Percentiles rank a stretch among this genome's conserved stretches.
These are phyloP conservation scores for Solanum neorickii DNA, from an alignment of 257 asterid genomes.

Conservation along the genomic window DNA sequence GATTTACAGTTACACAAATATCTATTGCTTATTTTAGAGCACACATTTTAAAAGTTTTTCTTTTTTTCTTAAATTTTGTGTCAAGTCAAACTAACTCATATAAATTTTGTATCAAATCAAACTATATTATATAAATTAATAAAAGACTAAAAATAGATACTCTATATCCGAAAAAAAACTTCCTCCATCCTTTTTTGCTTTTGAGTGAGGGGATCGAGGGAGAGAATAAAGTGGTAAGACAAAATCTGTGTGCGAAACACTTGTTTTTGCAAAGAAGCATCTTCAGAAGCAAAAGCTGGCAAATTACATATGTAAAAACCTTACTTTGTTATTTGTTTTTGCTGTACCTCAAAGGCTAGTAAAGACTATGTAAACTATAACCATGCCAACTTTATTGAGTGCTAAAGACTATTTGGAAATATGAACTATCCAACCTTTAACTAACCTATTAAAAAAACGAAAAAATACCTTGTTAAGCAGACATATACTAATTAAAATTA, in stretches of 20 bases:
- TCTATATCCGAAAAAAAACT: neutral
- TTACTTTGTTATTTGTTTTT: neutral
- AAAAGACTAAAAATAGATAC: neutral
- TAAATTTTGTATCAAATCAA: too few species aligned
- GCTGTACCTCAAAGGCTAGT: neutral
- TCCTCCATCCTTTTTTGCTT: neutral
- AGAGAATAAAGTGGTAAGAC: neutral
- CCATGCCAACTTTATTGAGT: neutral
- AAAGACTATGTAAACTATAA: neutral
- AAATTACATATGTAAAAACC: neutral
- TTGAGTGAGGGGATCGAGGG: neutral
- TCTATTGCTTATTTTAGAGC: neutral
- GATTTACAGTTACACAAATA: too few species aligned
- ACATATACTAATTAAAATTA: too few species aligned
- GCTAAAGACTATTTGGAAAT: neutral
- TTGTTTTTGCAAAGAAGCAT: neutral
- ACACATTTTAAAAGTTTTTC: neutral
- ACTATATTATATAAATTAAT: too few species aligned
- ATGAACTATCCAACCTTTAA: neutral
- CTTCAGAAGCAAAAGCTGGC: neutral
- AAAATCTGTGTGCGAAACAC: neutral
- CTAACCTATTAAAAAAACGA: too few species aligned
- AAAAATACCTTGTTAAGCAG: too few species aligned
- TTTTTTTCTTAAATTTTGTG: too few species aligned
- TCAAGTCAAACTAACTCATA: neutral